A percentile compares a stretch with the other conserved stretches of the same genome.
These are phyloP conservation scores for Solanum pimpinellifolium DNA, from an alignment of 257 asterid genomes.

Conservation along the genomic window DNA sequence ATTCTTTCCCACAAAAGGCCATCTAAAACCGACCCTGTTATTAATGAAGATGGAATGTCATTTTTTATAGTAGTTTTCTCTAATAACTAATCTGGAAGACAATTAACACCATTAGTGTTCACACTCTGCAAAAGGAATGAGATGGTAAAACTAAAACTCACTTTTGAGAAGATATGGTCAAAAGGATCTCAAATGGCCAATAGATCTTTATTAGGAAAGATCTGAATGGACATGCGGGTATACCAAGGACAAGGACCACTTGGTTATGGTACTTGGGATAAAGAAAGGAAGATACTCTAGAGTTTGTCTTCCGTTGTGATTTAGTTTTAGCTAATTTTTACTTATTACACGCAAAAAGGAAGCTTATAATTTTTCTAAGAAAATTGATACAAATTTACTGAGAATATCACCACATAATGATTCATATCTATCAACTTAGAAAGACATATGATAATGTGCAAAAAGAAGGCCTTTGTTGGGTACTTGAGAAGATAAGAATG, in stretches of 20 bases:
- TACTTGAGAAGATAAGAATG: neutral
- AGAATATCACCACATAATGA: neutral
- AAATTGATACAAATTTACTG: neutral
- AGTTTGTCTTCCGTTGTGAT: neutral
- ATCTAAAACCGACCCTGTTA: neutral
- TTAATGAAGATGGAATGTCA: neutral
- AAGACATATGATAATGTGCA: neutral
- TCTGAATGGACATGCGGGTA: neutral
- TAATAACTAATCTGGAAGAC: neutral
- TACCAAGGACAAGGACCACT: neutral
- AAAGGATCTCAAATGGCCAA: neutral
- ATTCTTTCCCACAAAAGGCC: neutral
- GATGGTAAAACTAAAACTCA: neutral
- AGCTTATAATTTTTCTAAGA: neutral
- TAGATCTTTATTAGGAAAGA: neutral
- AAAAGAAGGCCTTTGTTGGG: neutral
- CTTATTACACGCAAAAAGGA: neutral
- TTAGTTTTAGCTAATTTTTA: neutral
- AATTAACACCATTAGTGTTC: neutral
- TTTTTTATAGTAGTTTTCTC: neutral
- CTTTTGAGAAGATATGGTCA: neutral
- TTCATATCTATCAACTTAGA: neutral
- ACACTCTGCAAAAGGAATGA: neutral
- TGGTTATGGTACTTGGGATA: neutral
- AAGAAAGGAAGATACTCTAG: neutral